phyloP scores from a whole-genome alignment of 1,284 basidiomycete species.

The Phaffia rhodozyma region DNA sequence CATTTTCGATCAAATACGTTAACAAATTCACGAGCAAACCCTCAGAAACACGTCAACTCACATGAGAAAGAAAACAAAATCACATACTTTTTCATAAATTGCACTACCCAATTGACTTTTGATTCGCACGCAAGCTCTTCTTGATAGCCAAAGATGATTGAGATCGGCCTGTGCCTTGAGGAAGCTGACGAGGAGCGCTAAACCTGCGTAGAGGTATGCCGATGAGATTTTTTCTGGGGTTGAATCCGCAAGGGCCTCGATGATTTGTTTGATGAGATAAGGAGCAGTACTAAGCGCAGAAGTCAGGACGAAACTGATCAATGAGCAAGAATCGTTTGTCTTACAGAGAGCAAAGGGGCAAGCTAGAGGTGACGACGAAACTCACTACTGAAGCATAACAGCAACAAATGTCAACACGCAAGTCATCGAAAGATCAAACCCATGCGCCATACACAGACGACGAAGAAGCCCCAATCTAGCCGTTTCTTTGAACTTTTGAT shows the following conservation, averaged over 20 bases:
- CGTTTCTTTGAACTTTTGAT: conserved; percentile 42
- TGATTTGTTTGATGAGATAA: conserved; percentile 37
- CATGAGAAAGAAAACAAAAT: conserved; percentile 23
- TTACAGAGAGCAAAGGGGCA: conserved; percentile 48
- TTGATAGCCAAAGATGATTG: conserved; percentile 61
- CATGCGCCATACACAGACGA: conserved; percentile 54
- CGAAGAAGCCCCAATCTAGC: conserved; percentile 45
- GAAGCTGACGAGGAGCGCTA: conserved; percentile 50
- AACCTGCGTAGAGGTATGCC: conserved; percentile 59
- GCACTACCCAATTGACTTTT: conserved; percentile 57
- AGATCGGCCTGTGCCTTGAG: conserved; percentile 60
- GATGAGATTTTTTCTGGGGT: conserved; percentile 40
- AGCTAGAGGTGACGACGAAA: conserved; percentile 36
- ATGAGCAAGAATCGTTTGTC: background rate
- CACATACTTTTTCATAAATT: conserved; percentile 62
- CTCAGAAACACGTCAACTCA: no score
- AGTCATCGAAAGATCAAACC: conserved; percentile 59
- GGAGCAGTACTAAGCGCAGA: conserved; percentile 26
- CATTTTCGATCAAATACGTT: no score
- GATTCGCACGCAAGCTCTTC: conserved; percentile 50
- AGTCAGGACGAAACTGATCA: conserved; percentile 18
- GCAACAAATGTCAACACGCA: conserved; percentile 50
- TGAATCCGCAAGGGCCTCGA: conserved; percentile 33
- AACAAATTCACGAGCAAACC: no score
- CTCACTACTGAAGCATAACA: conserved; percentile 52